Percentiles rank a stretch among this genome's conserved stretches.
These are phyloP conservation scores for Tardiomyces blankii DNA, from an alignment of 1,139 yeast genomes.

Conservation along the genomic window DNA sequence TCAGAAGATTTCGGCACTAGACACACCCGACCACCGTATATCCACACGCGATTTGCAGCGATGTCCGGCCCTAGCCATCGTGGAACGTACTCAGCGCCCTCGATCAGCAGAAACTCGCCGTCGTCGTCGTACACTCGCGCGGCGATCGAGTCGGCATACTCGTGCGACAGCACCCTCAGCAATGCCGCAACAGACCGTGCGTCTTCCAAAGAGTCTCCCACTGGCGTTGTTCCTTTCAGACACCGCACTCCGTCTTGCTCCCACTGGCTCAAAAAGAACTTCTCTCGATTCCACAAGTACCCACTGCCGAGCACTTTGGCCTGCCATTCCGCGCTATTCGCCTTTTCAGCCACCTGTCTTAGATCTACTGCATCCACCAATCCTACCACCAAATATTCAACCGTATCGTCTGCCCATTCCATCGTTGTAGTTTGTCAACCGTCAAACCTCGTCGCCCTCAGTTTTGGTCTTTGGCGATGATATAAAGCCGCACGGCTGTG, in stretches of 20 bases:
- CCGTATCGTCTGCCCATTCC: background rate
- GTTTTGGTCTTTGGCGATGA: too few species aligned
- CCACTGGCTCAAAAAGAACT: constrained; percentile 9
- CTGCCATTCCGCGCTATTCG: background rate
- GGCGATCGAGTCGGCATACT: constrained; percentile 27
- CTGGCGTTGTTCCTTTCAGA: constrained; percentile 34
- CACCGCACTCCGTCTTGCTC: constrained; percentile 17
- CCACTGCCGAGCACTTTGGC: constrained; percentile 2
- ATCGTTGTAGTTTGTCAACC: background rate
- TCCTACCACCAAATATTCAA: background rate
- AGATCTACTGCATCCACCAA: background rate
- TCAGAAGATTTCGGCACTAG: background rate
- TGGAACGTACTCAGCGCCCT: constrained; percentile 35
- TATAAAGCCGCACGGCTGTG: too few species aligned
- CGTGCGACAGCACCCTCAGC: constrained; percentile 28
- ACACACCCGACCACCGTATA: background rate
- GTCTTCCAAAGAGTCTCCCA: constrained; percentile 36
- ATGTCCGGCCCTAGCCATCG: constrained; percentile 34
- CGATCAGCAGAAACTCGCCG: constrained; percentile 45
- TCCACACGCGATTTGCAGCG: constrained; percentile 29
- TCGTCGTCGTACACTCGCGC: constrained; percentile 44
- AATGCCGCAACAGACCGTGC: constrained; percentile 36
- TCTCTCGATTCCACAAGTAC: constrained; percentile 21
- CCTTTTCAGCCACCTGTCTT: background rate
- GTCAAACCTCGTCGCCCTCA: too few species aligned